phyloP scores from a whole-genome alignment of 2,329 filamentous ascomycete species.

The Apiospora malaysiana region DNA sequence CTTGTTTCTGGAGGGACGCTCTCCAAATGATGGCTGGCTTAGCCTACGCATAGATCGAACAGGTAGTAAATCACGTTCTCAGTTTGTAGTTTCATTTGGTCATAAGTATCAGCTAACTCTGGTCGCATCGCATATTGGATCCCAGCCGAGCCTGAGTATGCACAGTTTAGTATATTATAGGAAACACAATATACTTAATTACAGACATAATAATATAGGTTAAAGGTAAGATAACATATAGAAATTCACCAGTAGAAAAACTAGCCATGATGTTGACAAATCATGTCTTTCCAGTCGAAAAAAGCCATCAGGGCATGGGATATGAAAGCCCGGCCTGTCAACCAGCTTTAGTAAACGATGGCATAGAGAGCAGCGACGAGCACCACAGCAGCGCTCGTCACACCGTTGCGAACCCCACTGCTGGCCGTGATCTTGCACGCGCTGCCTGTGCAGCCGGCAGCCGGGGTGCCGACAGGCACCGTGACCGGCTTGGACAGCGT shows the following conservation, averaged over 20 bases:
- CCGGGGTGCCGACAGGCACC: slow-evolving; percentile 20
- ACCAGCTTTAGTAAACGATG: neutral
- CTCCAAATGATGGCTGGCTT: too few species aligned
- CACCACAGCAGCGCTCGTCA: neutral
- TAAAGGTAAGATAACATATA: neutral
- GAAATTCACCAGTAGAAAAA: neutral
- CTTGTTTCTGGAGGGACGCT: too few species aligned
- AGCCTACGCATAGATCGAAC: too few species aligned
- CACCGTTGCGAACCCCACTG: slow-evolving; percentile 1
- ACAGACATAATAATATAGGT: neutral
- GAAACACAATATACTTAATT: neutral
- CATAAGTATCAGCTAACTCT: too few species aligned
- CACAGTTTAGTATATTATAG: neutral
- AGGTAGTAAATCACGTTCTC: too few species aligned
- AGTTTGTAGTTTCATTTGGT: too few species aligned
- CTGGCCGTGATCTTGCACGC: neutral
- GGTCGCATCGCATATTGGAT: too few species aligned
- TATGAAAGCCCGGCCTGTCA: neutral
- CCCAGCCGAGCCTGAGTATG: neutral
- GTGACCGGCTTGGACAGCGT: neutral
- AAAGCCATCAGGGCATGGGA: neutral
- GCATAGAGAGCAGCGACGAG: neutral
- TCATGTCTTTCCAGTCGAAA: neutral
- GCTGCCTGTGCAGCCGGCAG: neutral
- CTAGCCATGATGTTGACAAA: neutral